Base-by-base conservation (phyloP, 164 flowering plant species). In the Chimonanthus salicifolius region DNA sequence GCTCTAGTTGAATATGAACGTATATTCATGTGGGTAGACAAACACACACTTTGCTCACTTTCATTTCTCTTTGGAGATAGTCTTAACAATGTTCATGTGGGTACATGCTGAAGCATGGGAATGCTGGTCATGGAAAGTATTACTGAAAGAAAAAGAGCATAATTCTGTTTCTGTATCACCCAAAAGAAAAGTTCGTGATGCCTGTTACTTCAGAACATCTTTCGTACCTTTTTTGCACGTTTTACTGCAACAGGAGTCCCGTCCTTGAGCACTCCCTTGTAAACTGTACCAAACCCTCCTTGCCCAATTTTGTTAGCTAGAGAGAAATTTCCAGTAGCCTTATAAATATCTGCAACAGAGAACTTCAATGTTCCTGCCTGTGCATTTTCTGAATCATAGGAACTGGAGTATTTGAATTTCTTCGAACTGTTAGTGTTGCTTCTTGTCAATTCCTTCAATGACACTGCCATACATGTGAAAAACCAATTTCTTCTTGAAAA, bases 251-350 rank as follows among this genome's bases (percentile, higher is more conserved):
- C 87, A 7, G 84, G 2, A 44, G 86, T 64, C 71, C 92, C 97
- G 80, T 91, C 81, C 79, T 62, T 75, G 68, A 91, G 89, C 76
- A 18, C 79, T 11, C 88, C 93, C 74, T 83, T 87, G 76, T 88
- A 89, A 15, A 91, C 97, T 0, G 78, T 81, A 50, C 92, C 92
- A 76, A 83, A 88, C 2, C 89, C 87, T 8, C 96, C 96, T 71
- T 87, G 84, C 15, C 93, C 97, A 66, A 91, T 85, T 66, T 74
- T 71, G 64, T 88, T 86, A 13, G 60, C 84, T 0, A 71, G 49
- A 7, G 93, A 84, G 83, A 91, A 91, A 65, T 86, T 86, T 4
- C 54, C 80, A 0, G 97, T 89, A 4, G 92, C 94, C 69, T 80
- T 82, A 7, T 18, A 64, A 68, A 91, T 88, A 60, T 89, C 94